Evolutionary conservation across 2,329 filamentous ascomycete species (phyloP), one percentile per base, ranked within the genome.

Genomic region (Penicillium decumbens): DNA sequence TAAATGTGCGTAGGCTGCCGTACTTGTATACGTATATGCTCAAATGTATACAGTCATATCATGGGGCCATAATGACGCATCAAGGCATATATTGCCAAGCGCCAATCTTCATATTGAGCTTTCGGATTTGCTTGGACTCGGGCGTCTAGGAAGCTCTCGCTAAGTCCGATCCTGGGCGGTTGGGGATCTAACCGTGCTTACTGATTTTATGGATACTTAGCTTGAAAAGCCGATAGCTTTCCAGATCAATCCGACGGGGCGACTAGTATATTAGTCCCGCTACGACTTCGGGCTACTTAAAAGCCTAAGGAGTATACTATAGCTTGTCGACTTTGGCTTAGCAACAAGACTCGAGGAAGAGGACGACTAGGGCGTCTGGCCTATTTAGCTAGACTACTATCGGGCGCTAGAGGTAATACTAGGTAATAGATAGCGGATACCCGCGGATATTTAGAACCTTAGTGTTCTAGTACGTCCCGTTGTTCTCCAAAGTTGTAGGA

Each of bases 331-430:
- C 55, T 72, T 73, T 60, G 68, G 68, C 53, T 60, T 60, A 43
- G 65, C 55, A 59, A 65, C 53, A 46, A 65, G 58, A 60, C 67
- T 64, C 47, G 67, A 69, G 45, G 60, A 64, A 63, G 59, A 72
- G 54, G 57, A 80, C 68, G 62, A 76, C 66, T 58, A 72, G 69
- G 64, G 62, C 23, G 51, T 66, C 47, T 65, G 55, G 57, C 62
- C 61, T 51, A 65, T 80, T 71, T 53, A 83, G 65, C 68, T 68
- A 49, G 67, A 71, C 44, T 56, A 66, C 43, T 74, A 72, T 60
- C 66, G 64, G 38, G 69, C 67, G 4, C 71, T 68, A 47, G 71
- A 74, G 57, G 70, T 73, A 24, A 65, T 74, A 37, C 56, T 74
- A 5, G 65, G 66, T 46, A 64, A 56, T 55, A 65, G 67, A 41